Evolutionary conservation across 306 rosid species (phyloP), one percentile per base, ranked within the genome.

Genomic region (Rosa lucieae): DNA sequence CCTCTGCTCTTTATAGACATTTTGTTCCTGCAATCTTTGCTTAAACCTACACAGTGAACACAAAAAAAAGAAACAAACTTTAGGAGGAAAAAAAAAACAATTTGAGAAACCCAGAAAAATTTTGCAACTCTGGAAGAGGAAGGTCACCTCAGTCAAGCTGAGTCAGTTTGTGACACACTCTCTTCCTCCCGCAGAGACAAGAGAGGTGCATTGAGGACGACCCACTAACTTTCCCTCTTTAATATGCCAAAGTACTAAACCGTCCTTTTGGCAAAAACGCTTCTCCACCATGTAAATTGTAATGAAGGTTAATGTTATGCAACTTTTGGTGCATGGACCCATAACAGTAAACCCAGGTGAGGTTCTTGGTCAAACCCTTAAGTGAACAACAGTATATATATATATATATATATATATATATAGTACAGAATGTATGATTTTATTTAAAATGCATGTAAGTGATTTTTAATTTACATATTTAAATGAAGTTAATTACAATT

Each of bases 1-100:
- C 90, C 93, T 74, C 82, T 88, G 84, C 79, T 88, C 85, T 88
- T 94, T 86, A 82, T 53, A 55, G 84, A 83, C 98, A 94, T 89
- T 88, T 66, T 63, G 14, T 49, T 29, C 55, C 76, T 43, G 70
- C 61, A 48, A 70, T 74, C 69, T 78, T 72, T 71, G 78, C 53
- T 51, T 37, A 39, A 56, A 21, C 17, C 3, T 17, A 15, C 66
- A 55, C 62, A 17, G 11, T 67, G 2, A 49, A 72, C 8, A 6
- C 3, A 17, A 48, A 42, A 18, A n/a, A 66, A 63, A 29, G n/a
- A 32, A 47, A 77, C 4, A 23, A 44, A 32, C 17, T 75, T 46
- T 46, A 53, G 21, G 40, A 55, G 40, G 29, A 44, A 29, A 2
- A 26, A 63, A 39, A 44, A 29, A 2, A 26, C 66, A 12, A 73